Evolutionary conservation across 306 rosid genomes (phyloP), one percentile per base, ranked within the genome.

Genomic region (Castanea sativa): DNA sequence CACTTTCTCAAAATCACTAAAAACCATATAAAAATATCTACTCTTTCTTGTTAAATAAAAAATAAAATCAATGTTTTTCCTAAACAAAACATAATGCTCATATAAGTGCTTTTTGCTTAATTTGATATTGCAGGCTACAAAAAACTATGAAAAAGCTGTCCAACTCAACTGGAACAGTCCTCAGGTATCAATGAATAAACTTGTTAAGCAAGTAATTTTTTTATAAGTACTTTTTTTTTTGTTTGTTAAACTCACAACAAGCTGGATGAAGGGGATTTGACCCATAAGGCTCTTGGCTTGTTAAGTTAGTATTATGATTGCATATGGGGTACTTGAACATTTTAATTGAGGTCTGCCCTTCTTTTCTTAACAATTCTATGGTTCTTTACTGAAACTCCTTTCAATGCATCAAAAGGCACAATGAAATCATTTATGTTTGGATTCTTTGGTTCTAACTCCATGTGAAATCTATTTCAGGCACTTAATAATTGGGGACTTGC

Each of bases 401-500:
- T 67, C 38, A 16, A 67, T 35, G 23, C 23, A 67, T 33, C 51
- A 67, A 32, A 67, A n/a, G 10, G 51, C 23, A 35, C 25, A n/a
- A 49, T 18, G 3, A 19, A 67, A 33, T 33, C 51, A 67, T 67
- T 19, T 19, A 8, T 35, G n/a, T 14, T 67, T 67, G 27, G 19
- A 67, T 67, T 6, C 67, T 79, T 73, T 68, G 57, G 64, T 49
- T 76, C 79, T 82, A 76, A 88, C 76, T 41, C 55, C 60, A n/a
- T 74, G 45, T 57, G 76, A 74, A 79, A 77, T 89, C 63, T 81
- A 75, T 87, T 86, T 85, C 99, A 96, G 99, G 99, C 99, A 57
- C 94, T 96, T 76, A 96, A 96, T 83, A 96, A 96, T 76, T 96
- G 98, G 99, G 99, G 99, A 72, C 99, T 96, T 80, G 99, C 99